Evolutionary conservation across 23 red algal genomes (phyloP), one percentile per base, ranked within the genome.

Genomic region (Gracilaria vermiculophylla): DNA sequence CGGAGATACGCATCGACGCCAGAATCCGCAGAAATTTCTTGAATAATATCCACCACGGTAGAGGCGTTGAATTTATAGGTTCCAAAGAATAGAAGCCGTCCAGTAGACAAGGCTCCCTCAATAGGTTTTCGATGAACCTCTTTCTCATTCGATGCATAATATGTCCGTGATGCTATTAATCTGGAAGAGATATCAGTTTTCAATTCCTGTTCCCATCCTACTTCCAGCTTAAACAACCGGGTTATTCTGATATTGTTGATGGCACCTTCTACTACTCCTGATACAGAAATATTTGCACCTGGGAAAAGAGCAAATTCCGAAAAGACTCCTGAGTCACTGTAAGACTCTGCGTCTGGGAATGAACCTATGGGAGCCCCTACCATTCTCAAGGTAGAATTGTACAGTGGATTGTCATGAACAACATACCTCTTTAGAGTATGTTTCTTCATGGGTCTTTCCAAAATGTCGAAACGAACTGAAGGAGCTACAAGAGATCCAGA

Each of bases 201-300:
- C 39, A 73, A 8, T n/a, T 11, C 23, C 24, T 73, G 67, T 6
- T 27, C 32, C 67, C 67, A 73, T 42, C 67, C 42, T 13, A 73
- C 67, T 19, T 73, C 67, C 67, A 73, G 47, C 4, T 73, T 28
- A 28, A 73, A 73, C 23, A 73, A 13, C 1, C 67, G 67, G 11
- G 67, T 73, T 20, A 73, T 73, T 47, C 67, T 73, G 40, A 73
- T 15, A 24, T 73, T 73, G 36, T 48, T 37, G 31, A 73, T 39
- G 0, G 36, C 5, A 27, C 67, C 67, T 73, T 73, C 67, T 24
- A 73, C 13, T 8, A 45, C 31, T 8, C 67, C 67, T 8, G 67
- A 73, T 2, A 34, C 39, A 7, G 67, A 39, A 32, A 73, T 73
- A 4, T 47, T 73, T 24, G 67, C 31, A 40, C 67, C 67, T 1